A percentile compares a stretch with the other conserved stretches of the same genome.
Conservation (phyloP, 2,329 filamentous ascomycete species). For the Aspergillus quadrilineatus region DNA sequence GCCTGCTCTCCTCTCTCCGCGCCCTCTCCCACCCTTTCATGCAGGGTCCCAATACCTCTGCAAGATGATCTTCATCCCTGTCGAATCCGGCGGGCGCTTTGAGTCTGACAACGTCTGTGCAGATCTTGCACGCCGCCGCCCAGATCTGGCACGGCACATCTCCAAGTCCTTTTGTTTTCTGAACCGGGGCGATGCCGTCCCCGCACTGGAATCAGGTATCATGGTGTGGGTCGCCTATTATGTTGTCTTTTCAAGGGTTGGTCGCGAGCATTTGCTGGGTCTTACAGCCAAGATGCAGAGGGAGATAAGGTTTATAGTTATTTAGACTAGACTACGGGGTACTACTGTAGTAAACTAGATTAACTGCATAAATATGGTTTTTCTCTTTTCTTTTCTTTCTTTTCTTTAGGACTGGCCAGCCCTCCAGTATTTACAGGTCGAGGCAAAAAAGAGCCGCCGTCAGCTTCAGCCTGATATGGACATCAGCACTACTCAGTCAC, state of each 20-base stretch:
- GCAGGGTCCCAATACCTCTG: constrained; percentile 5
- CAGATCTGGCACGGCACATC: neutral
- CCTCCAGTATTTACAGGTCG: too few species aligned
- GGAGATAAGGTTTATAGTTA: neutral
- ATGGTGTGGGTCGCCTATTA: neutral
- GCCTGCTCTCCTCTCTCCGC: neutral
- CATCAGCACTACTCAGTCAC: too few species aligned
- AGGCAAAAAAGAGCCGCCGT: too few species aligned
- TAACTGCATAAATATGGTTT: too few species aligned
- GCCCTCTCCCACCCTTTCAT: neutral
- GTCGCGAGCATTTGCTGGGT: neutral
- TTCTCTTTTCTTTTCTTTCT: too few species aligned
- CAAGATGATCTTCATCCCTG: constrained; percentile 8
- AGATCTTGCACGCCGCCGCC: neutral
- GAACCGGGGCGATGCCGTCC: neutral
- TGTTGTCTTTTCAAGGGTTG: neutral
- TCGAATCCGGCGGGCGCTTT: neutral
- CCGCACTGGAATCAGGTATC: neutral
- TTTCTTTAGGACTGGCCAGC: too few species aligned
- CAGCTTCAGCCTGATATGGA: too few species aligned
- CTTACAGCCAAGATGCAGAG: neutral
- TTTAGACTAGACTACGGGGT: too few species aligned
- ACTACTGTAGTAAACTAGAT: too few species aligned
- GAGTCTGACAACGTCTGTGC: neutral
- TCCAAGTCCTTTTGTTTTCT: neutral